phyloP scores from a whole-genome alignment of 2,329 filamentous ascomycete species.

The Rhexocercosporidium sp. region DNA sequence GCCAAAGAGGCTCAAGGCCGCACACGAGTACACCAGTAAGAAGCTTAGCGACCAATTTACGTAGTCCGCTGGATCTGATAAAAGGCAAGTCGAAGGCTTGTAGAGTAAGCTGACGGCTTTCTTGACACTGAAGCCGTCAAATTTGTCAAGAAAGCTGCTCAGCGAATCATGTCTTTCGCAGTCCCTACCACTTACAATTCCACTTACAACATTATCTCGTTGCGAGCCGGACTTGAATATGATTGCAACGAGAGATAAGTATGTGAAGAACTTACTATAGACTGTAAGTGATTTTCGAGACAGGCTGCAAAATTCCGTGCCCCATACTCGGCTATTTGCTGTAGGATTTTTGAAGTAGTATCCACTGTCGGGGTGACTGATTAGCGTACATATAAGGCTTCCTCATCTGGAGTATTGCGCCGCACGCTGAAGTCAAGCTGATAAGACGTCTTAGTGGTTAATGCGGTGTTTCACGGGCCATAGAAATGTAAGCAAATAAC shows the following conservation, averaged over 20 bases:
- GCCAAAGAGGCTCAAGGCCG: neutral
- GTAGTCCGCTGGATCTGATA: neutral
- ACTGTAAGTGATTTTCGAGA: too few species aligned
- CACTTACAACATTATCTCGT: neutral
- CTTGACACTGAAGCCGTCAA: too few species aligned
- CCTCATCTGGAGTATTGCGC: neutral
- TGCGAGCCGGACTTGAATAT: too few species aligned
- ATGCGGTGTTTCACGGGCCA: neutral
- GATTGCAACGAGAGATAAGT: too few species aligned
- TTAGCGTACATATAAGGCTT: neutral
- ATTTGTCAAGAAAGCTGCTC: neutral
- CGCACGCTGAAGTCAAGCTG: neutral
- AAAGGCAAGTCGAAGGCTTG: neutral
- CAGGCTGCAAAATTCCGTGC: too few species aligned
- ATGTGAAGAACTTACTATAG: too few species aligned
- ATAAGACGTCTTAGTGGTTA: too few species aligned
- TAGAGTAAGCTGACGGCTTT: neutral
- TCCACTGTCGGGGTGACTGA: too few species aligned
- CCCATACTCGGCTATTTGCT: neutral
- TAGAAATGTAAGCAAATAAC: neutral
- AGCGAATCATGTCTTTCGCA: neutral
- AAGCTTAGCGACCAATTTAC: neutral
- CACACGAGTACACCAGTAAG: neutral
- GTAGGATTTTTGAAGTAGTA: too few species aligned
- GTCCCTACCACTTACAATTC: too few species aligned